These are phyloP conservation scores for Zygoascus biomembranicola DNA, from an alignment of 805 yeast species.

Conservation along the genomic window DNA sequence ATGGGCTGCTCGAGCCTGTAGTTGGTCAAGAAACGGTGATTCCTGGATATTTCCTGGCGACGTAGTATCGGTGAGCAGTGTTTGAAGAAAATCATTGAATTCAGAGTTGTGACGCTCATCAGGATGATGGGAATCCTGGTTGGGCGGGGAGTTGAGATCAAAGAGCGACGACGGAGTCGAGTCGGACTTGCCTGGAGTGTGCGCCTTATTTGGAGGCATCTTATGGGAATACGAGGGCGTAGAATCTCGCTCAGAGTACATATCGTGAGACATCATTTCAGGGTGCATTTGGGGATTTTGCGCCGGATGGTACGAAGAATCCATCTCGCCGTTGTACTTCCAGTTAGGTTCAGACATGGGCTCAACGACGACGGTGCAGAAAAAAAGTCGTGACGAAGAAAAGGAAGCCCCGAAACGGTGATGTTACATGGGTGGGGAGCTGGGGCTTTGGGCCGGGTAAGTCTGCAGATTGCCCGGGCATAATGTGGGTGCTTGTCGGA, in stretches of 20 bases:
- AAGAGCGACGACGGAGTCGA: not conserved
- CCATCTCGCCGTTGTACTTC: not conserved
- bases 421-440: too few relatives aligned
- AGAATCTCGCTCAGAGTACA: not conserved
- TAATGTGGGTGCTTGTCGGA: too few relatives aligned
- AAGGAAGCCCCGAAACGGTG: too few relatives aligned
- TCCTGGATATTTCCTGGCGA: not conserved
- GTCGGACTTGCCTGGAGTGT: not conserved
- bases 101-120: not conserved
- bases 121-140: not conserved
- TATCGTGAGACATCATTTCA: not conserved
- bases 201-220: not conserved
- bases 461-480: too few relatives aligned
- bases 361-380: not conserved
- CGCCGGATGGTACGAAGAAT: not conserved
- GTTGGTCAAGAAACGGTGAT: not conserved
- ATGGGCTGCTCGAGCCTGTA: not conserved
- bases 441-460: too few relatives aligned
- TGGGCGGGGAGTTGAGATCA: not conserved
- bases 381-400: not conserved
- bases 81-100: constrained; percentile 1
- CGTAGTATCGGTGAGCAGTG: not conserved
- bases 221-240: not conserved
- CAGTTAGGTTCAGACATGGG: not conserved
- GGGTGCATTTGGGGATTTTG: not conserved